Base-by-base conservation (phyloP, 441 rosid genomes). In the Syzygium syzygioides region DNA sequence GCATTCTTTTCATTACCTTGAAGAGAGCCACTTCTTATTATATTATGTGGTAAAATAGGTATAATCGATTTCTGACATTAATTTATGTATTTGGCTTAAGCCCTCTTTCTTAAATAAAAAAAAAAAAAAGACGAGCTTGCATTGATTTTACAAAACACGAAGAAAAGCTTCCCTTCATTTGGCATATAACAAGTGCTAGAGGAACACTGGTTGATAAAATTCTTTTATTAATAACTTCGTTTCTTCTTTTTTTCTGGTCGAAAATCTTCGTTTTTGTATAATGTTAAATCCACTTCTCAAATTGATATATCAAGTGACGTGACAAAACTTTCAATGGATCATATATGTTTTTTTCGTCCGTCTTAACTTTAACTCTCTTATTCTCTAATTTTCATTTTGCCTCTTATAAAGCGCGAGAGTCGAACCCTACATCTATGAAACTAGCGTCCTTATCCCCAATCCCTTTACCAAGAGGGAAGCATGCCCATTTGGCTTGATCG, bases 221-320 rank as follows among this genome's bases (percentile, higher is more conserved):
- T 37, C 3, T 71, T 20, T 71, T 60, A 60, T 60, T 6, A 28
- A 76, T 76, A 37, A 37, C 0, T 2, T 6, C 0, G 4, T 20
- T 11, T 23, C 14, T 11, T 11, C 1, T 41, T 41, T 41, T 41
- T 41, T 41, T 5, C 45, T 41, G 7, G 45, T 41, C 7, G 45
- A 6, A 41, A 41, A 41, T 41, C 34, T 32, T 32, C 34, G 34
- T 32, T 32, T 32, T 32, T 32, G 34, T 32, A 32, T 32, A 32
- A 32, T 32, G 34, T 32, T 32, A 32, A 32, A 32, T 32, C 34
- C 34, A 32, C 34, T 32, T 32, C 34, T 32, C 25, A 4, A 71
- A 1, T 20, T 3, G 1, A 34, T 19, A 5, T 0, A 19, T 68
- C 12, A 0, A 60, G 17, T 0, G 0, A 26, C 13, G 5, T 0